Percentiles rank a stretch among this genome's conserved stretches.
These are phyloP conservation scores for Fusarium clavum DNA, from an alignment of 2,329 filamentous ascomycete genomes.

Conservation along the genomic window DNA sequence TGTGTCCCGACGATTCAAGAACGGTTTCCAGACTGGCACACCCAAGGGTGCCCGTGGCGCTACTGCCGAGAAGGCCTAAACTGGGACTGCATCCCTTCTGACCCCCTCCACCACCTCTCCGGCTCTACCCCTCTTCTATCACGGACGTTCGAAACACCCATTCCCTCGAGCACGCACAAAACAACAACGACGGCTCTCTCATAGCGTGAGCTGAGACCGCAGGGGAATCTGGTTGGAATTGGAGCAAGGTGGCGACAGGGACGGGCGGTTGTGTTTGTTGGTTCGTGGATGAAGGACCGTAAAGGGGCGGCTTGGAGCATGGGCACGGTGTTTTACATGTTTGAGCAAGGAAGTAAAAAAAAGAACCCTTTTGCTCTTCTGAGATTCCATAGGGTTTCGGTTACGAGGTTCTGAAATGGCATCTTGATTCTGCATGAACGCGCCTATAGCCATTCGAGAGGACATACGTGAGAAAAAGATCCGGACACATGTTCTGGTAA, in stretches of 20 bases:
- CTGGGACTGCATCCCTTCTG: constrained; percentile 35
- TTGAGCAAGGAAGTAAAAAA: constrained; percentile 48
- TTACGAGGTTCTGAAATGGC: constrained; percentile 51
- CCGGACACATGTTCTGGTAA: constrained; percentile 1
- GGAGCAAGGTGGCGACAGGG: constrained; percentile 33
- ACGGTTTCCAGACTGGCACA: constrained; percentile 93
- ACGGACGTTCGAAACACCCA: constrained; percentile 21
- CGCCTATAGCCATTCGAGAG: constrained; percentile 9
- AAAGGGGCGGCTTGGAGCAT: constrained; percentile 50
- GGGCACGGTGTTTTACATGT: constrained; percentile 53
- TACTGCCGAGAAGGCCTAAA: constrained; percentile 53
- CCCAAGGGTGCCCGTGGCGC: constrained; percentile 86
- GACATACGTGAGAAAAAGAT: neutral
- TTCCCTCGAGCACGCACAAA: constrained; percentile 20
- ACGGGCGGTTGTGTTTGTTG: constrained; percentile 36
- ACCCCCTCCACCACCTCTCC: constrained; percentile 34
- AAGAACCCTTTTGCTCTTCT: constrained; percentile 45
- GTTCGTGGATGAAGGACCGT: constrained; percentile 37
- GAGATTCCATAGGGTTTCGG: constrained; percentile 50
- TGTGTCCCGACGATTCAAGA: constrained; percentile 93
- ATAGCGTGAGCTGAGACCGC: constrained; percentile 27
- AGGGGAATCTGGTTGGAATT: constrained; percentile 22
- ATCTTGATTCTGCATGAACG: constrained; percentile 51
- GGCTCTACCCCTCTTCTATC: constrained; percentile 22
- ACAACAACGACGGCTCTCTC: constrained; percentile 19